A percentile compares a stretch with the other conserved stretches of the same genome.
These are phyloP conservation scores for Cinchona pubescens DNA, from an alignment of 257 asterid genomes.

Conservation along the genomic window DNA sequence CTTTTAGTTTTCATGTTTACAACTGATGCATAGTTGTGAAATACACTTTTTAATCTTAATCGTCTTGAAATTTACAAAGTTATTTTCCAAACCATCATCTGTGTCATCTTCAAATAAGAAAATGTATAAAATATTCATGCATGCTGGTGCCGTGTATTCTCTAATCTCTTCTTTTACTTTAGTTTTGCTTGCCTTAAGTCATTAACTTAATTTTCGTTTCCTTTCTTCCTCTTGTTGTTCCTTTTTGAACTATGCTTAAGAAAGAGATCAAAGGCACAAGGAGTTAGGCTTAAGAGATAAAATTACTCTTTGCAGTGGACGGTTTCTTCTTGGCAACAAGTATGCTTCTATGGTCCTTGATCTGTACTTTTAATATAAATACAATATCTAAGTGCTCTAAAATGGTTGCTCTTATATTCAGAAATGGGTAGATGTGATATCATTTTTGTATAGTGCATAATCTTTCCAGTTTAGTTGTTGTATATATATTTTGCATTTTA, in stretches of 20 bases:
- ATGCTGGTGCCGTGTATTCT: too few species aligned
- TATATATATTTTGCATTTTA: too few species aligned
- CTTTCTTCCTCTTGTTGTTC: not conserved
- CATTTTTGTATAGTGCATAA: not conserved
- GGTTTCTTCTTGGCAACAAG: constrained; percentile 92
- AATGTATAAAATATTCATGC: not conserved
- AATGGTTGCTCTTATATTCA: not conserved
- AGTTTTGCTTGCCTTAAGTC: constrained; percentile 9
- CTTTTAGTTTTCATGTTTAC: not conserved
- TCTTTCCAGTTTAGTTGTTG: not conserved
- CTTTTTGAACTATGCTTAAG: constrained; percentile 39
- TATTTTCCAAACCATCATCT: not conserved
- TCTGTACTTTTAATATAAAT: constrained; percentile 4
- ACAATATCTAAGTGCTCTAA: too few species aligned
- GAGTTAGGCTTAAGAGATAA: constrained; percentile 93
- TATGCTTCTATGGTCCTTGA: constrained; percentile 35
- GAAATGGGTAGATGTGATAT: constrained; percentile 1
- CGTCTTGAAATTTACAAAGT: not conserved
- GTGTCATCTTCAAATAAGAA: not conserved
- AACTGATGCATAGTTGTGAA: not conserved
- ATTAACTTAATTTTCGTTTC: constrained; percentile 18
- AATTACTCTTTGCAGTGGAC: constrained; percentile 94
- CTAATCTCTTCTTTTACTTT: constrained; percentile 2
- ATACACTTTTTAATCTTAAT: not conserved
- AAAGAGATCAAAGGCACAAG: constrained; percentile 93